phyloP scores from a whole-genome alignment of 2,329 filamentous ascomycete species.

The Emmonsiellopsis sp. region DNA sequence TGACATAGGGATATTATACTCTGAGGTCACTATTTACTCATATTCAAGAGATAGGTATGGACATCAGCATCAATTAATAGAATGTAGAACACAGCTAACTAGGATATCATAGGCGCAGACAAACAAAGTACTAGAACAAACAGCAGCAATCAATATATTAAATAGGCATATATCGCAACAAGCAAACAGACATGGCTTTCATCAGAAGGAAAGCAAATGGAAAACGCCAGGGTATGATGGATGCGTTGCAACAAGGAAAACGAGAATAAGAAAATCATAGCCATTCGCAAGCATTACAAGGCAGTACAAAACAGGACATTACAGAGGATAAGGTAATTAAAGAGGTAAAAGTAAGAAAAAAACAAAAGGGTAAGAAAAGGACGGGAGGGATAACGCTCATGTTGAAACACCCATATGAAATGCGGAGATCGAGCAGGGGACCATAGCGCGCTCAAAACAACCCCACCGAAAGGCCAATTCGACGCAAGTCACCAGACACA shows the following conservation, averaged over 20 bases:
- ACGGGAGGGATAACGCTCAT: neutral
- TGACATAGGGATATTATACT: too few species aligned
- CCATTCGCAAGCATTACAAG: slow-evolving; percentile 2
- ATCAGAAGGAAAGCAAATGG: neutral
- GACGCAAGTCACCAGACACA: neutral
- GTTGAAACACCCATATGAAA: neutral
- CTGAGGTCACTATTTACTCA: too few species aligned
- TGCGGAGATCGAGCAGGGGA: neutral
- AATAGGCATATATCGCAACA: neutral
- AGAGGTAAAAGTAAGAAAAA: neutral
- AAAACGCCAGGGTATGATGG: slow-evolving; percentile 2
- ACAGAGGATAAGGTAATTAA: neutral
- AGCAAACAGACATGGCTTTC: neutral
- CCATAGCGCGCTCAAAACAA: neutral
- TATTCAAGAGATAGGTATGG: too few species aligned
- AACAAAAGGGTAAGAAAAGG: neutral
- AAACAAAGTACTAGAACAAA: too few species aligned
- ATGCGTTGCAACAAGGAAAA: neutral
- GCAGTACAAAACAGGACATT: slow-evolving; percentile 1
- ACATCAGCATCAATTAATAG: too few species aligned
- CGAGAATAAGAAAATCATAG: neutral
- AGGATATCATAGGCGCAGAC: too few species aligned
- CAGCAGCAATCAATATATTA: neutral
- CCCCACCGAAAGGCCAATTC: neutral
- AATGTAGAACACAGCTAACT: too few species aligned